These are phyloP conservation scores for Prototheca cutis DNA, from an alignment of 163 green algal genomes.

Conservation along the genomic window DNA sequence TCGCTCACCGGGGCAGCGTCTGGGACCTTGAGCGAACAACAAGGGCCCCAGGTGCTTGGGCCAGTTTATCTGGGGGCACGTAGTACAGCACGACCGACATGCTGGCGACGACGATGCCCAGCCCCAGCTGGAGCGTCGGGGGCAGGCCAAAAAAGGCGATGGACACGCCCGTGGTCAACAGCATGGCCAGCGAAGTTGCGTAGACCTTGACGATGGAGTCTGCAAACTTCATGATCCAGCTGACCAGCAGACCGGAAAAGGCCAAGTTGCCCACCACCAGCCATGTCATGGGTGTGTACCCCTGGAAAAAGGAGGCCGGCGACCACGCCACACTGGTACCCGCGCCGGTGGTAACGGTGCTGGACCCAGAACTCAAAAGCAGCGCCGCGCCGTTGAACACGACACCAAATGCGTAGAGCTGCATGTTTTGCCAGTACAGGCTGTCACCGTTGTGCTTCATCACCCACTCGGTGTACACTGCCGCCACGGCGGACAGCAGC, in stretches of 20 bases:
- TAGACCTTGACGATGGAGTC: conserved; percentile 55
- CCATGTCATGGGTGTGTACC: conserved; percentile 47
- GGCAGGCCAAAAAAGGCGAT: conserved; percentile 40
- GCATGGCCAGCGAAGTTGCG: conserved; percentile 54
- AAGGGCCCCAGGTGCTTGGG: not conserved
- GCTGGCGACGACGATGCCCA: conserved; percentile 35
- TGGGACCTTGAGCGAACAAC: no score
- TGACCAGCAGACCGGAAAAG: conserved; percentile 54
- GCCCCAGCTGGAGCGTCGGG: conserved; percentile 39
- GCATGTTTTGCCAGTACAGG: conserved; percentile 69
- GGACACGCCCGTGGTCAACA: conserved; percentile 45
- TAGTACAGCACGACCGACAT: conserved; percentile 39
- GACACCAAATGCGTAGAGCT: conserved; percentile 57
- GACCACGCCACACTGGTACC: not conserved
- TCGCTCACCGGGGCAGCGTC: no score
- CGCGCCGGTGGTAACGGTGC: not conserved
- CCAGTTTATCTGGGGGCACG: conserved; percentile 13
- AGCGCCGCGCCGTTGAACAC: conserved; percentile 52
- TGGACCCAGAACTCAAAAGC: no score
- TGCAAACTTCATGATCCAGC: conserved; percentile 65
- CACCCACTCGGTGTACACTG: conserved; percentile 68
- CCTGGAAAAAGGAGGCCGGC: conserved; percentile 15
- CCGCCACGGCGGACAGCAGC: conserved; percentile 43
- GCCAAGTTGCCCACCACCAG: conserved; percentile 58
- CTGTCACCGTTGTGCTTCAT: conserved; percentile 64